Conservation (phyloP, 1,139 yeast species). For the Sugiyamaella neomexicana region DNA sequence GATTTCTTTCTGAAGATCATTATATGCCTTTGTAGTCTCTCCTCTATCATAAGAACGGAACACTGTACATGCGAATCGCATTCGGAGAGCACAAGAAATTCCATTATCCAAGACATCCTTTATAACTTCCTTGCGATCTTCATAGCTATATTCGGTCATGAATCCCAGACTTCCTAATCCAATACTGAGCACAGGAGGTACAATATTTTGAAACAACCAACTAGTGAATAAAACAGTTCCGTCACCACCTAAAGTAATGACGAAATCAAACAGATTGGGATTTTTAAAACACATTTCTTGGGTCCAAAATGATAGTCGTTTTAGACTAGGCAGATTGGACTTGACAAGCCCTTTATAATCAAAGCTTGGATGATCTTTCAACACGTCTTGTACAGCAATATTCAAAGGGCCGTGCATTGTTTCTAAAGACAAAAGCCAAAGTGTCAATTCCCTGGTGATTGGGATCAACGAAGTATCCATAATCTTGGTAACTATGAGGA, state of each 20-base stretch:
- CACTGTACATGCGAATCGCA: conserved; percentile 77
- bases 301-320: conserved; percentile 58
- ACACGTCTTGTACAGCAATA: conserved; percentile 53
- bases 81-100: conserved; percentile 67
- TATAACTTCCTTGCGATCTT: conserved; percentile 54
- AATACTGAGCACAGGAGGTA: conserved; percentile 82
- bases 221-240: conserved; percentile 79
- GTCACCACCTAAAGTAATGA: conserved; percentile 72
- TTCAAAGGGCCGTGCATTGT: conserved; percentile 43
- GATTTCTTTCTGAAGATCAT: conserved; percentile 39
- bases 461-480: conserved; percentile 59
- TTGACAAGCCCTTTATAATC: conserved; percentile 43
- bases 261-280: conserved; percentile 56
- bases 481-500: conserved; percentile 70
- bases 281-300: conserved; percentile 50
- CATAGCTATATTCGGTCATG: conserved; percentile 72
- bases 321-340: conserved; percentile 42
- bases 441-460: conserved; percentile 56
- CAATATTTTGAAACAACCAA: conserved; percentile 60
- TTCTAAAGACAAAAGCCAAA: conserved; percentile 53
- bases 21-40: conserved; percentile 28
- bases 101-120: conserved; percentile 57
- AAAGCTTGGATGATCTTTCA: conserved; percentile 49
- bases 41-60: conserved; percentile 42
- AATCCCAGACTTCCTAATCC: conserved; percentile 85